A percentile compares a stretch with the other conserved stretches of the same genome.
phyloP scores from a whole-genome alignment of 202 grass and related monocot species.

The Hordeum pubiflorum region DNA sequence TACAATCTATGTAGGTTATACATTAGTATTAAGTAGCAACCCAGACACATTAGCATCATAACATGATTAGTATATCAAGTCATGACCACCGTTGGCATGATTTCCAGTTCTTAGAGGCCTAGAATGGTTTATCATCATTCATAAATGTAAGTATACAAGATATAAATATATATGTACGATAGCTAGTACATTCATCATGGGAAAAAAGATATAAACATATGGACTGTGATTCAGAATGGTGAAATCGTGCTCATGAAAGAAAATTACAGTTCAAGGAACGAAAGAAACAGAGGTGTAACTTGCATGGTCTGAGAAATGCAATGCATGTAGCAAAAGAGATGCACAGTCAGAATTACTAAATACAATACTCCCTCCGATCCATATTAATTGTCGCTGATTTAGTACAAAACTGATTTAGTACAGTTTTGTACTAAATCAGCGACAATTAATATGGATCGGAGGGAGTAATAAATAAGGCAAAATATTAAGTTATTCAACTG shows the following conservation, averaged over 20 bases:
- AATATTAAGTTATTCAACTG: conserved; percentile 13
- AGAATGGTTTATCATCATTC: not conserved
- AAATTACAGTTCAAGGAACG: conserved; percentile 18
- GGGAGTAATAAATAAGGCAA: not conserved
- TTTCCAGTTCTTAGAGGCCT: not conserved
- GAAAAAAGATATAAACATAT: not conserved
- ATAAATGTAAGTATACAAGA: not conserved
- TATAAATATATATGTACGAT: not conserved
- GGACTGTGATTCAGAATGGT: not conserved
- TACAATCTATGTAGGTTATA: not conserved
- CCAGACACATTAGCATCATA: not conserved
- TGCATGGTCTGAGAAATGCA: not conserved
- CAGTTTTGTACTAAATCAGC: no score
- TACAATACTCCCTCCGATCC: no score
- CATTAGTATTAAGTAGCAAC: not conserved
- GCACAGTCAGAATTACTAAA: not conserved
- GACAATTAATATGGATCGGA: no score
- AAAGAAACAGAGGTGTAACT: not conserved
- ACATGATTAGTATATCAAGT: not conserved
- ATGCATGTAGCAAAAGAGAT: not conserved
- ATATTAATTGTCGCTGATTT: no score
- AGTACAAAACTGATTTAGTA: no score
- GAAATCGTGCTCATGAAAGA: conserved; percentile 18
- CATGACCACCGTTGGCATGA: not conserved
- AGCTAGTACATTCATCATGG: not conserved